Evolutionary conservation across 331 rosid species (phyloP).

Genomic region (Malus hybrid): DNA sequence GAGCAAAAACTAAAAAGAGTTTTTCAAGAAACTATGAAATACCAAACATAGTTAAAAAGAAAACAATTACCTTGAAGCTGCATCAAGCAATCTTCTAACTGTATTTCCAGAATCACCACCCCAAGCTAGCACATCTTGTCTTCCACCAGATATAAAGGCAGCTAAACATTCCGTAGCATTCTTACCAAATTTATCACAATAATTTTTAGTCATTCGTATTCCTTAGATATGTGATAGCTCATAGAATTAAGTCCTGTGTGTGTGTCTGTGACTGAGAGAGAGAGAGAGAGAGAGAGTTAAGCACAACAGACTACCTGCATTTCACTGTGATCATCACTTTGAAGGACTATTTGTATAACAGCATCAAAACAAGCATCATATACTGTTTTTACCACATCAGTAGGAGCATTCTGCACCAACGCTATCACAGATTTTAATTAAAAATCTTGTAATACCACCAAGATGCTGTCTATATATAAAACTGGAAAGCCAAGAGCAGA

Average conservation of each 20-base stretch:
- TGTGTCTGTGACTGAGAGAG: neutral
- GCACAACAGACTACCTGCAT: slow-evolving; percentile 54
- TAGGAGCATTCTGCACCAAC: slow-evolving; percentile 72
- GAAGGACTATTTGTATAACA: slow-evolving; percentile 57
- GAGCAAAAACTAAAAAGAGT: neutral
- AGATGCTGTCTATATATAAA: slow-evolving; percentile 10
- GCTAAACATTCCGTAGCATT: slow-evolving; percentile 94
- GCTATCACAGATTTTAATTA: slow-evolving; percentile 30
- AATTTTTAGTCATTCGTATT: slow-evolving; percentile 9
- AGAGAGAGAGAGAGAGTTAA: neutral
- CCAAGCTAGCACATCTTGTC: slow-evolving; percentile 74
- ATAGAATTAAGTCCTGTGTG: neutral
- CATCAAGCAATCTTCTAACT: slow-evolving; percentile 74
- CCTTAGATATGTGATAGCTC: neutral
- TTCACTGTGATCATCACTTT: slow-evolving; percentile 87
- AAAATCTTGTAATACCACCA: slow-evolving; percentile 15
- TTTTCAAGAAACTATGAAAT: neutral
- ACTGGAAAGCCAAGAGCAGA: neutral
- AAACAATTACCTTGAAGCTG: slow-evolving; percentile 66
- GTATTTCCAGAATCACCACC: slow-evolving; percentile 65
- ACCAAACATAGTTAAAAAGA: slow-evolving; percentile 3
- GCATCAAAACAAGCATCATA: slow-evolving; percentile 72
- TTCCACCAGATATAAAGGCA: slow-evolving; percentile 69
- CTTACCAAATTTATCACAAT: slow-evolving; percentile 37
- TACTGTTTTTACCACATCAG: slow-evolving; percentile 62